Percentiles rank a stretch among this genome's conserved stretches.
phyloP scores from a whole-genome alignment of 78 protist species.

The Chrysochromulina tobinii region DNA sequence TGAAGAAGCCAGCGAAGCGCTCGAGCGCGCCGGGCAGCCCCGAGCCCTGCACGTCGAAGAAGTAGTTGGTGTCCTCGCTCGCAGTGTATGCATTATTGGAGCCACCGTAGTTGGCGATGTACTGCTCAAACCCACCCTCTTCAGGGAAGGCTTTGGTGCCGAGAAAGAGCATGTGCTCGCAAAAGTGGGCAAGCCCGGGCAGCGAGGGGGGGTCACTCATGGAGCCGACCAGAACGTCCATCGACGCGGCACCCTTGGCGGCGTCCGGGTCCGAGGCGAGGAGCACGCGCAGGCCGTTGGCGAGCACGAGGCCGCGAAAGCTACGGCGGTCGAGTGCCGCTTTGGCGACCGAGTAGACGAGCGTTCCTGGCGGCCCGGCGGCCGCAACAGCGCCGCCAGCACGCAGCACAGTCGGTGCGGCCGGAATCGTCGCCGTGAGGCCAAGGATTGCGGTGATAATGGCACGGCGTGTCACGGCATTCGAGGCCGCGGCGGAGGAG shows the following conservation, averaged over 20 bases:
- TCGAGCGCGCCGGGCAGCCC: slow-evolving; percentile 25
- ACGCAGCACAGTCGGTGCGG: too few relatives aligned
- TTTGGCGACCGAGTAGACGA: background rate
- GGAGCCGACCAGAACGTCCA: slow-evolving; percentile 50
- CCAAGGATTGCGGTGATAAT: too few relatives aligned
- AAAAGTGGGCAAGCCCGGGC: slow-evolving; percentile 71
- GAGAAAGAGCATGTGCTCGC: slow-evolving; percentile 79
- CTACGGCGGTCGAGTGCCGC: background rate
- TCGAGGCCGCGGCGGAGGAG: too few relatives aligned
- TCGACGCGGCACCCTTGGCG: slow-evolving; percentile 43
- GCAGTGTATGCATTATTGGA: slow-evolving; percentile 69
- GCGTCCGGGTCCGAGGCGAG: slow-evolving; percentile 10
- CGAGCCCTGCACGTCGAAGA: slow-evolving; percentile 29
- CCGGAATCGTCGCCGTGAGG: too few relatives aligned
- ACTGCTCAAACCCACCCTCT: slow-evolving; percentile 48
- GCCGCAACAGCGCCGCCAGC: too few relatives aligned
- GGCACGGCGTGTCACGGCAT: too few relatives aligned
- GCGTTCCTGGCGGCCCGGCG: too few relatives aligned
- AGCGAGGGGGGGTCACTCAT: slow-evolving; percentile 34
- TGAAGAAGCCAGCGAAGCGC: background rate
- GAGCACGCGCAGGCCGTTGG: slow-evolving; percentile 26
- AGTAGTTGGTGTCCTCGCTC: slow-evolving; percentile 53
- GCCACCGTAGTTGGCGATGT: slow-evolving; percentile 63
- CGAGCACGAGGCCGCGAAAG: slow-evolving; percentile 2
- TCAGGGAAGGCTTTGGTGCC: slow-evolving; percentile 56